Conservation (phyloP, 2,329 filamentous ascomycete species). For the Penicillium frequentans region DNA sequence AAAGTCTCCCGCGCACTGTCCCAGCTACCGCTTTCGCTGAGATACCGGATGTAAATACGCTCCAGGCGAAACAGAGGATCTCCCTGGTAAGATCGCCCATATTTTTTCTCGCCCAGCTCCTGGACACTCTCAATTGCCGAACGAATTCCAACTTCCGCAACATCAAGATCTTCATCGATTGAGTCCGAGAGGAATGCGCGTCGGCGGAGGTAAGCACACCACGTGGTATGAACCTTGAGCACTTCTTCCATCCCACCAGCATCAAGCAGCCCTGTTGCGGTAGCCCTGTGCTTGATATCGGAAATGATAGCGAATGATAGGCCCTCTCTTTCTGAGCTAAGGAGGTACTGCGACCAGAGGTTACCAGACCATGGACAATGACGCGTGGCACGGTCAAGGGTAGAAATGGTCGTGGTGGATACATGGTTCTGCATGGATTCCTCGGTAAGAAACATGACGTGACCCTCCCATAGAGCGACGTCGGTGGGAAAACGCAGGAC, state of each 20-base stretch:
- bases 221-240: slow-evolving; percentile 86
- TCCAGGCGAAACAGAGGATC: slow-evolving; percentile 88
- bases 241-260: slow-evolving; percentile 83
- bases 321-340: slow-evolving; percentile 77
- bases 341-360: slow-evolving; percentile 86
- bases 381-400: slow-evolving; percentile 77
- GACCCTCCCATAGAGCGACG: slow-evolving; percentile 78
- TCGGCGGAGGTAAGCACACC: slow-evolving; percentile 91
- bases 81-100: slow-evolving; percentile 75
- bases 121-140: slow-evolving; percentile 84
- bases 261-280: slow-evolving; percentile 79
- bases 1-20: slow-evolving; percentile 77
- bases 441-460: slow-evolving; percentile 69
- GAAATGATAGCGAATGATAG: slow-evolving; percentile 79
- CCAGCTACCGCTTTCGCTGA: slow-evolving; percentile 77
- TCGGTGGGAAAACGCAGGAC: slow-evolving; percentile 72
- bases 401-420: slow-evolving; percentile 59
- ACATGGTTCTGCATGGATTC: slow-evolving; percentile 50
- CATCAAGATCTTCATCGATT: slow-evolving; percentile 78
- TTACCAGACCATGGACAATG: slow-evolving; percentile 93
- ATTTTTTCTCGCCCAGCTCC: slow-evolving; percentile 72
- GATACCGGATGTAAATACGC: slow-evolving; percentile 86
- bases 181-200: slow-evolving; percentile 73
- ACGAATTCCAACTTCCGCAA: slow-evolving; percentile 84
- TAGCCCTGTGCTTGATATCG: slow-evolving; percentile 87